Percentiles rank a stretch among this genome's conserved stretches.
phyloP scores from a whole-genome alignment of 2,329 filamentous ascomycete species.

The Trichoderma citrinoviride region DNA sequence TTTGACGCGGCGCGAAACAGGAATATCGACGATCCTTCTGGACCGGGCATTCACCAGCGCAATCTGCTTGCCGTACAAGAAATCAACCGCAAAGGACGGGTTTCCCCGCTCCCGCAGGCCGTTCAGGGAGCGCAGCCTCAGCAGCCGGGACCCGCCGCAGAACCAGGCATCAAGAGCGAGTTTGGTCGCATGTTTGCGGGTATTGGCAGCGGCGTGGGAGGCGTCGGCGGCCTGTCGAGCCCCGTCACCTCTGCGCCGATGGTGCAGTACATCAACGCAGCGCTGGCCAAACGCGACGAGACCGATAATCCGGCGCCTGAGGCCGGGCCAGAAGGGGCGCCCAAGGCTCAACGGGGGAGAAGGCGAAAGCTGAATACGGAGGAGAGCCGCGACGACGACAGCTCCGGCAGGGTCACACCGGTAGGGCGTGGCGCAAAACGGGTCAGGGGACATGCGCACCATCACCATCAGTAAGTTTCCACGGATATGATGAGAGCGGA shows the following conservation, averaged over 20 bases:
- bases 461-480: conserved; percentile 63
- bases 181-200: conserved; percentile 94
- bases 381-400: conserved; percentile 65
- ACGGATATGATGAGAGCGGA: background rate
- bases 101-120: conserved; percentile 87
- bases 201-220: conserved; percentile 63
- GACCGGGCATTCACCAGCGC: conserved; percentile 54
- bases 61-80: conserved; percentile 77
- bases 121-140: conserved; percentile 88
- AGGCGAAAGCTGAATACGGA: conserved; percentile 76
- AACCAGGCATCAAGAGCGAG: conserved; percentile 90
- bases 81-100: conserved; percentile 75
- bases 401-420: conserved; percentile 60
- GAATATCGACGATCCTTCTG: conserved; percentile 51
- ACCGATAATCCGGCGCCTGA: conserved; percentile 44
- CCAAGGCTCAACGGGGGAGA: conserved; percentile 54
- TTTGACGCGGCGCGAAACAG: conserved; percentile 41
- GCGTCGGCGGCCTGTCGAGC: conserved; percentile 48
- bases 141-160: conserved; percentile 71
- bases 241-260: conserved; percentile 43
- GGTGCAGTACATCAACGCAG: conserved; percentile 47
- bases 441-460: conserved; percentile 63
- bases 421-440: conserved; percentile 62
- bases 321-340: conserved; percentile 44
- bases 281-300: conserved; percentile 53